Evolutionary conservation across 2,329 filamentous ascomycete genomes (phyloP), one percentile per base, ranked within the genome.

Genomic region (Hypomyces rosellus): DNA sequence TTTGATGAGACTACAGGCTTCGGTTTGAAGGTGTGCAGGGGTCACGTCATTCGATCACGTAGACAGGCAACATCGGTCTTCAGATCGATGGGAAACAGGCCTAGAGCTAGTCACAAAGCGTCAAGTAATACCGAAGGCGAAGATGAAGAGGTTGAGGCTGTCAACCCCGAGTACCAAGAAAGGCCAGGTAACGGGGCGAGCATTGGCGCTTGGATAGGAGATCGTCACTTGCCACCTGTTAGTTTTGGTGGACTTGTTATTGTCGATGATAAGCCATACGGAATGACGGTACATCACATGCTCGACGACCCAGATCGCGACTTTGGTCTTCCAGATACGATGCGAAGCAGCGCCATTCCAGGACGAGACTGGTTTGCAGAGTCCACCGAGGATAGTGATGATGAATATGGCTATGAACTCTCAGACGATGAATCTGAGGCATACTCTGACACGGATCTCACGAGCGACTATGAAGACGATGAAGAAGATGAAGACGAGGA

Each of bases 281-380:
- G 92, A 12, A 93, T 97, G 88, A 96, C 89, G 18, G 92, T 97
- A 0, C 92, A 97, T 62, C 92, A 97, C 66, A 92, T 97, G 83
- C 80, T 97, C 2, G 92, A 96, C 73, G 80, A 84, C 51, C 81
- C 80, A 1, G 78, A 80, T 3, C 67, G 69, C 48, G 71, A 75
- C 9, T 70, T 70, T 34, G 60, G 57, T 1, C 56, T 57, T 9
- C 53, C 50, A 20, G 57, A 66, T 39, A 57, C 59, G 3, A 43
- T 58, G 45, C 65, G 62, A 41, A 76, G 64, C 68, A 77, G 63
- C 67, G 73, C 61, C 34, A 66, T 61, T 50, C 65, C 58, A 1
- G 63, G 62, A 5, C 66, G 70, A 5, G 68, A 70, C 14, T 75
- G 72, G 73, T 73, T 73, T 50, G 65, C 63, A 7, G 71, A 73